A percentile compares a stretch with the other conserved stretches of the same genome.
These are phyloP conservation scores for Albugo candida DNA, from an alignment of 352 stramenopile species.

Conservation along the genomic window DNA sequence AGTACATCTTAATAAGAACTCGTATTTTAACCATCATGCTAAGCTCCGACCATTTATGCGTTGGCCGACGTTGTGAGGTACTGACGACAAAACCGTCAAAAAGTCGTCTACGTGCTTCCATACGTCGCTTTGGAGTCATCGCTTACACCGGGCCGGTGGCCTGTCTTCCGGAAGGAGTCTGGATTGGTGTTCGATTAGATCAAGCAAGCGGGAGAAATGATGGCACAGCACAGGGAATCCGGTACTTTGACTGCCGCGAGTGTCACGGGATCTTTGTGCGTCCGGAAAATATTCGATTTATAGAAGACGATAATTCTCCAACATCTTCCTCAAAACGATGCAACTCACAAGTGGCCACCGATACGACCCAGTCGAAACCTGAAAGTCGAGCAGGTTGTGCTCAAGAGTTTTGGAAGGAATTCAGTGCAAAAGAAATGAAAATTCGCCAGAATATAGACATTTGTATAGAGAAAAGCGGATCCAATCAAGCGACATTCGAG, in stretches of 20 bases:
- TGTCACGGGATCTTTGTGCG: constrained; percentile 52
- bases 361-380: constrained; percentile 11
- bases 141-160: constrained; percentile 33
- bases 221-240: constrained; percentile 20
- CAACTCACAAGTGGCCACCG: constrained; percentile 5
- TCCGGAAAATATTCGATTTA: constrained; percentile 18
- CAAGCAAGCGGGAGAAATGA: constrained; percentile 60
- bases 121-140: constrained; percentile 48
- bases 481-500: constrained; percentile 31
- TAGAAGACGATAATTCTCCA: constrained; percentile 19
- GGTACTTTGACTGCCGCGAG: constrained; percentile 41
- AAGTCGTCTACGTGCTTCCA: constrained; percentile 24
- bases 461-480: constrained; percentile 39
- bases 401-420: constrained; percentile 41
- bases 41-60: background rate
- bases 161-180: constrained; percentile 32
- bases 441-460: constrained; percentile 24
- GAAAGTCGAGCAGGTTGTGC: background rate
- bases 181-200: constrained; percentile 54
- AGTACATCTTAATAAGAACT: background rate
- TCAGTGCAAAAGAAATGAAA: constrained; percentile 26
- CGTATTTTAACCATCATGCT: background rate
- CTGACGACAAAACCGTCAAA: constrained; percentile 9
- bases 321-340: constrained; percentile 13
- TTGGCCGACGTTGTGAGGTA: constrained; percentile 39